Evolutionary conservation across 2,329 filamentous ascomycete species (phyloP), one percentile per base, ranked within the genome.

Genomic region (Calonectria ilicicola): DNA sequence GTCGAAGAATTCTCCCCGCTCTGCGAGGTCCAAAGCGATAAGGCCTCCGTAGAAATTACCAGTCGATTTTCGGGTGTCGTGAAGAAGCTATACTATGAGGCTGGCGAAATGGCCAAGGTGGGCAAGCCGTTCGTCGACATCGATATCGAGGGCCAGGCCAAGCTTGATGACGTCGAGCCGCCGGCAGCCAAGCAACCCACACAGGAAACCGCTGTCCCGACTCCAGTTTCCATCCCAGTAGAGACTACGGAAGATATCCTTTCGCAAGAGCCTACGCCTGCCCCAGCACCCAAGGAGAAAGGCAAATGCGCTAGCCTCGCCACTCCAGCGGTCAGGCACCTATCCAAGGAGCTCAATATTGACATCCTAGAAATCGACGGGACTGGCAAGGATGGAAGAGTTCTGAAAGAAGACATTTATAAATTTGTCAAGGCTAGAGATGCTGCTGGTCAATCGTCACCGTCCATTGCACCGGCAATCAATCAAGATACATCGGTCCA

Each of bases 1-100:
- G 96, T 99, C 79, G 96, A 99, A 86, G 96, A 99, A 87, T 99
- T 98, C 90, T 97, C 97, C 79, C 97, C 96, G 72, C 90, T 99
- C 58, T 99, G 97, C 86, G 97, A 99, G 86, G 97, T 99, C 53
- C 97, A 98, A 84, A 98, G 96, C 80, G 97, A 99, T 86, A 99
- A 99, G 85, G 97, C 97, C 63, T 91, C 91, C 1, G 91, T 93
- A 26, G 90, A 98, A 89, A 99, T 99, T 79, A 98, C 97, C 46
- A 98, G 96, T 80, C 93, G 97, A 67, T 99, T 98, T 84, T 92
- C 96, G 70, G 97, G 97, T 26, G 93, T 98, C 0, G 96, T 99
- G 78, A 98, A 98, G 87, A 98, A 96, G 86, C 88, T 99, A 53
- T 92, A 98, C 85, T 98, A 98, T 84, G 95, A 98, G 75, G 93